phyloP scores from a whole-genome alignment of 179 eudicot genomes.

The Beta macrorhiza region DNA sequence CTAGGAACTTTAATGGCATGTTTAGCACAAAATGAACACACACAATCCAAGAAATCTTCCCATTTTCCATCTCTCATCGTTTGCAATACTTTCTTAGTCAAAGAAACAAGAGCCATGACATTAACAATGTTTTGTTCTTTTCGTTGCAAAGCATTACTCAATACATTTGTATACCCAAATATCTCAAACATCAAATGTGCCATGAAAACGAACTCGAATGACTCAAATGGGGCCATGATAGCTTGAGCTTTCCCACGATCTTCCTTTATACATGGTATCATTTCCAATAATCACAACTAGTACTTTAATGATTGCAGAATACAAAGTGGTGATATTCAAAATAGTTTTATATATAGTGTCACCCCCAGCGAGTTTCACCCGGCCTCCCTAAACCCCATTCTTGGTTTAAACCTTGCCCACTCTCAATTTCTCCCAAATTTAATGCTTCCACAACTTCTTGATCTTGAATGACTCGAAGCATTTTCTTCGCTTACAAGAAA shows the following conservation, averaged over 20 bases:
- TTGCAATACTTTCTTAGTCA: not conserved
- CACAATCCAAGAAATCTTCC: no score
- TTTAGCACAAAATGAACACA: no score
- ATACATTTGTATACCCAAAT: not conserved
- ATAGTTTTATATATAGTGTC: conserved; percentile 5
- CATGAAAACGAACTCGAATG: not conserved
- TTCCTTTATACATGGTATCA: not conserved
- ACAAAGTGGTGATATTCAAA: not conserved
- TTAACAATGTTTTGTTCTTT: not conserved
- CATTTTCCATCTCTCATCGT: not conserved
- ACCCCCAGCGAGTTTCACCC: conserved; percentile 3
- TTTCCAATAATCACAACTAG: not conserved
- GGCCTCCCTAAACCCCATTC: not conserved
- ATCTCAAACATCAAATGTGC: not conserved
- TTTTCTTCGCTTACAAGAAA: no score
- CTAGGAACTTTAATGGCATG: no score
- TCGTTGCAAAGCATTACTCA: not conserved
- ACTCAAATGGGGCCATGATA: not conserved
- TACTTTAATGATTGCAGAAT: conserved; percentile 5
- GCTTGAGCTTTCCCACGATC: not conserved
- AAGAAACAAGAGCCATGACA: not conserved
- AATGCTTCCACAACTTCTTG: no score
- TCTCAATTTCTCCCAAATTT: no score
- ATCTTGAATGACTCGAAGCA: no score
- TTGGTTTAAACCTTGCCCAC: no score